Conservation (phyloP, 345 rosid genomes). For the Lepidium africanum region DNA sequence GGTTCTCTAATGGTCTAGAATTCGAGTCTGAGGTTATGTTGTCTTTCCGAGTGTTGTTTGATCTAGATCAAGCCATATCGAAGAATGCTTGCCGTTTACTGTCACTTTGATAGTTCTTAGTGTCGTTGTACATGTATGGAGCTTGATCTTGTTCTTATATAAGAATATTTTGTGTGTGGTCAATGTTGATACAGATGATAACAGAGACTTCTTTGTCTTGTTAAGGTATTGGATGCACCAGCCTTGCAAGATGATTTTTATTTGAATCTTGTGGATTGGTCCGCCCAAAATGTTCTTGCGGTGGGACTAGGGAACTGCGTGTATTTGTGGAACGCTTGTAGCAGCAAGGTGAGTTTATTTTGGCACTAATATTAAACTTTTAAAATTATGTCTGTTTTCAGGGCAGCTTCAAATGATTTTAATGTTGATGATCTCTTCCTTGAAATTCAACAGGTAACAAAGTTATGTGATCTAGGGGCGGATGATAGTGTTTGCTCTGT, state of each 20-base stretch:
- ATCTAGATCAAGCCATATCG: not conserved
- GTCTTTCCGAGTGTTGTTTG: not conserved
- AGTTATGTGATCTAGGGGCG: conserved; percentile 83
- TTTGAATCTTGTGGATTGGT: conserved; percentile 94
- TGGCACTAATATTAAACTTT: not conserved
- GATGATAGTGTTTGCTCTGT: conserved; percentile 94
- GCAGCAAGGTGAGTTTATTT: conserved; percentile 66
- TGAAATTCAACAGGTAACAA: conserved; percentile 55
- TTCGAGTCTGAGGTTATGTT: not conserved
- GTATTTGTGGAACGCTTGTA: conserved; percentile 97
- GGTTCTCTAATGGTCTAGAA: conserved; percentile 3
- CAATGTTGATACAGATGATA: not conserved
- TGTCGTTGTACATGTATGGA: not conserved
- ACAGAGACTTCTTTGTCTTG: conserved; percentile 15
- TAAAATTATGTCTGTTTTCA: not conserved
- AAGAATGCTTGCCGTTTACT: not conserved
- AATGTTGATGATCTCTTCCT: not conserved
- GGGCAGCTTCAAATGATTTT: not conserved
- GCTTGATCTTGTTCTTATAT: not conserved
- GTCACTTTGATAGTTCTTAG: not conserved
- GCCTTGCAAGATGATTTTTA: conserved; percentile 98
- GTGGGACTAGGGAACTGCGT: conserved; percentile 95
- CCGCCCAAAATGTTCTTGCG: conserved; percentile 80
- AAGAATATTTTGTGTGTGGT: not conserved
- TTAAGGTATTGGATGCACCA: conserved; percentile 92